Evolutionary conservation across 805 yeast genomes (phyloP).

Genomic region (Ogataea dorogensis): DNA sequence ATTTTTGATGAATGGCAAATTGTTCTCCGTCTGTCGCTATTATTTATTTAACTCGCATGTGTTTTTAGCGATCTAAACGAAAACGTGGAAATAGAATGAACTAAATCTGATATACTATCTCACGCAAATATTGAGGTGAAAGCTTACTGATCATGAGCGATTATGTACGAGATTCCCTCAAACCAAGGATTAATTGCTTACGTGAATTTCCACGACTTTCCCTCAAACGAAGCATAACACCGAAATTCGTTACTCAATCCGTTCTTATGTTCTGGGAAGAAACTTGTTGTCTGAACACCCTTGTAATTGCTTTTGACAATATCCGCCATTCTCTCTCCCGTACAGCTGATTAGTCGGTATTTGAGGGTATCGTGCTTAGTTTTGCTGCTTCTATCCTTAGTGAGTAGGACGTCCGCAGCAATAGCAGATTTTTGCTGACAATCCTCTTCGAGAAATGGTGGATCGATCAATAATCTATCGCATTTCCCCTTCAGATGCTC

Average conservation of each 20-base stretch:
- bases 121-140: too few relatives aligned
- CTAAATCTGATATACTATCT: neutral
- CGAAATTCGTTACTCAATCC: conserved; percentile 86
- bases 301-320: conserved; percentile 64
- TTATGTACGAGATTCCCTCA: too few relatives aligned
- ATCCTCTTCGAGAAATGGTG: conserved; percentile 80
- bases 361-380: conserved; percentile 41
- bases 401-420: conserved; percentile 61
- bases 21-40: conserved; percentile 1
- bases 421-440: conserved; percentile 73
- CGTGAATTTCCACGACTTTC: conserved; percentile 60
- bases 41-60: conserved; percentile 3
- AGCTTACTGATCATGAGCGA: too few relatives aligned
- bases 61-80: conserved; percentile 3
- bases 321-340: conserved; percentile 84
- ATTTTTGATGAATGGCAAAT: too few relatives aligned
- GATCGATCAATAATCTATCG: conserved; percentile 76
- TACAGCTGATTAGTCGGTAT: conserved; percentile 65
- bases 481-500: conserved; percentile 56
- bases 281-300: conserved; percentile 60
- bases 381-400: conserved; percentile 36
- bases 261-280: conserved; percentile 76
- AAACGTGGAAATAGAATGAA: neutral
- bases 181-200: too few relatives aligned
- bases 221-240: conserved; percentile 79